Evolutionary conservation across 768 basidiomycete species (phyloP).

Genomic region (Clathrus columnatus): DNA sequence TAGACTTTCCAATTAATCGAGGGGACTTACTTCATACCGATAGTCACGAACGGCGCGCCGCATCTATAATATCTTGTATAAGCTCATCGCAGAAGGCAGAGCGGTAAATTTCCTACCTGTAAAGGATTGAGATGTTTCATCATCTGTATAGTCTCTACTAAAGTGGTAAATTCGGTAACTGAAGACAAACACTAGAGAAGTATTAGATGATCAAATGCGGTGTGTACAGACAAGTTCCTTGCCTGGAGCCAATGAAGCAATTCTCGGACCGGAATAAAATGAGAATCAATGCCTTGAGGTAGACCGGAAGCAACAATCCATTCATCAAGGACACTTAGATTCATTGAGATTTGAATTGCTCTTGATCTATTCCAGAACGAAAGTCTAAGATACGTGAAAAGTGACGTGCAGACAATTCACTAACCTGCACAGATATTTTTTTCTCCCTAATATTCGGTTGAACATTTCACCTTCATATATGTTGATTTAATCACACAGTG

Average conservation of each 20-base stretch:
- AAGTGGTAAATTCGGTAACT: slow-evolving; percentile 76
- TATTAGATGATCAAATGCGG: not conserved
- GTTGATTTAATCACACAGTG: not conserved
- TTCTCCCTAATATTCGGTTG: slow-evolving; percentile 80
- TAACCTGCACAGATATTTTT: slow-evolving; percentile 89
- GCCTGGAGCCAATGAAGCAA: slow-evolving; percentile 84
- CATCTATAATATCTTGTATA: slow-evolving; percentile 45
- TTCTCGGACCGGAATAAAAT: slow-evolving; percentile 80
- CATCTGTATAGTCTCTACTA: slow-evolving; percentile 84
- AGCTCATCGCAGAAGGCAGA: not conserved
- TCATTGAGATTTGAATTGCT: slow-evolving; percentile 85
- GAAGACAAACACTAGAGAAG: slow-evolving; percentile 65
- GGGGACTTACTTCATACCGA: slow-evolving; percentile 28
- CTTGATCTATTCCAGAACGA: slow-evolving; percentile 44
- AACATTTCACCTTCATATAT: slow-evolving; percentile 63
- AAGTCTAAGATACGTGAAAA: not conserved
- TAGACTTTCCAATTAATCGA: not conserved
- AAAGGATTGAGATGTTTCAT: slow-evolving; percentile 85
- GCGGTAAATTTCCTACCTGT: slow-evolving; percentile 46
- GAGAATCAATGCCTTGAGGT: slow-evolving; percentile 66
- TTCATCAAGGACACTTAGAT: slow-evolving; percentile 77
- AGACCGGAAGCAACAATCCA: slow-evolving; percentile 82
- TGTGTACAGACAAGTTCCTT: slow-evolving; percentile 10
- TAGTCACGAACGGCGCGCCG: slow-evolving; percentile 88
- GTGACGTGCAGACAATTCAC: slow-evolving; percentile 8